Conservation (phyloP, 768 basidiomycete genomes). For the Phylloporus sp. region DNA sequence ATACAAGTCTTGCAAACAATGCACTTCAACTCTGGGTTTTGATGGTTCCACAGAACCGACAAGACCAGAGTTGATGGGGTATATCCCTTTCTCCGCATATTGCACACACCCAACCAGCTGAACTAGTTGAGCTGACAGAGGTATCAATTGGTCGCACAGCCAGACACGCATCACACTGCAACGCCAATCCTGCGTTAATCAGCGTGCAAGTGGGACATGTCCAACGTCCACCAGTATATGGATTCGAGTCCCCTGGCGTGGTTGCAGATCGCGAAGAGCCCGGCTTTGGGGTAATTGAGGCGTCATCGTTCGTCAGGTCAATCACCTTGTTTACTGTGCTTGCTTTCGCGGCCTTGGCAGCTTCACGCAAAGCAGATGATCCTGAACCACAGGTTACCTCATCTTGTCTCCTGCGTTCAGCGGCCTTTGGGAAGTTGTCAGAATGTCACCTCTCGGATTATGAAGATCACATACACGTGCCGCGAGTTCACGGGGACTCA, state of each 20-base stretch:
- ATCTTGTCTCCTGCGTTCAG: slow-evolving; percentile 72
- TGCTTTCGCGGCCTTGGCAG: slow-evolving; percentile 63
- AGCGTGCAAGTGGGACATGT: slow-evolving; percentile 62
- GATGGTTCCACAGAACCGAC: slow-evolving; percentile 65
- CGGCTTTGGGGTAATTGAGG: slow-evolving; percentile 22
- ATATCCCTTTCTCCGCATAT: slow-evolving; percentile 62
- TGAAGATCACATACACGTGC: slow-evolving; percentile 46
- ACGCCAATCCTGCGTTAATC: slow-evolving; percentile 44
- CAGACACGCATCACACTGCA: slow-evolving; percentile 63
- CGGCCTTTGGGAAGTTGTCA: slow-evolving; percentile 54
- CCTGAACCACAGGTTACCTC: slow-evolving; percentile 73
- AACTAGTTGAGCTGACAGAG: neutral
- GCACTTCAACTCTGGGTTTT: slow-evolving; percentile 39
- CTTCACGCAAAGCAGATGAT: slow-evolving; percentile 51
- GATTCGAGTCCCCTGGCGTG: neutral
- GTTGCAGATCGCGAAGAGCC: slow-evolving; percentile 6
- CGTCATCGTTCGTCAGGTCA: slow-evolving; percentile 48
- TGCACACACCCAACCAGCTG: slow-evolving; percentile 59
- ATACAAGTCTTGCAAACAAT: neutral
- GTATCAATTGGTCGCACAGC: slow-evolving; percentile 35
- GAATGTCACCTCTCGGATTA: neutral
- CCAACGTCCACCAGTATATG: slow-evolving; percentile 37
- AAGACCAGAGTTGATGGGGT: slow-evolving; percentile 69
- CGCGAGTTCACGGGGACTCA: slow-evolving; percentile 68
- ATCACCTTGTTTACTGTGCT: slow-evolving; percentile 59